phyloP scores from a whole-genome alignment of 306 rosid genomes.

The Gastrolobium villosum region DNA sequence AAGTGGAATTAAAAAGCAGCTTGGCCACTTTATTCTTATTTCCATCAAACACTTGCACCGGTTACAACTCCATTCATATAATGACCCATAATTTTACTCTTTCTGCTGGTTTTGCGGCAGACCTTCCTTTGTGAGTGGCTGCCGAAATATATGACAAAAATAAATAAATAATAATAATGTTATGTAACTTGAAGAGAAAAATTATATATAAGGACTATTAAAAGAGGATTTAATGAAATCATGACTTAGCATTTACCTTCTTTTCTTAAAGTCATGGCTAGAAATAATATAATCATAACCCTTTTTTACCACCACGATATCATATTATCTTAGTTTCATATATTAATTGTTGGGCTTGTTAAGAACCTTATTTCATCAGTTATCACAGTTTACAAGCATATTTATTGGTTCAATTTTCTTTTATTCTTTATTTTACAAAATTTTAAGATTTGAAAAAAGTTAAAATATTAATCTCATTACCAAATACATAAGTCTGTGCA shows the following conservation, averaged over 20 bases:
- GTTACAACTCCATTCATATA: slow-evolving; percentile 7
- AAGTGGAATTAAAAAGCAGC: slow-evolving; percentile 53
- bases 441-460: neutral
- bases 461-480: neutral
- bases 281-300: too few relatives aligned
- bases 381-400: neutral
- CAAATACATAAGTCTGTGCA: neutral
- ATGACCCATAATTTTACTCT: slow-evolving; percentile 1
- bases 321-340: neutral
- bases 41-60: slow-evolving; percentile 33
- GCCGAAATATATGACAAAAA: too few relatives aligned
- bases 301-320: too few relatives aligned
- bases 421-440: neutral
- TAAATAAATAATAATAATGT: too few relatives aligned
- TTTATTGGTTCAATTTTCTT: neutral
- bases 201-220: neutral
- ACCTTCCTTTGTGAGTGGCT: neutral
- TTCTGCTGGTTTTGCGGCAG: neutral
- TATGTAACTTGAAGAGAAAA: too few relatives aligned
- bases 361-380: neutral
- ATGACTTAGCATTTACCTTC: neutral
- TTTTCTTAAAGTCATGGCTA: too few relatives aligned
- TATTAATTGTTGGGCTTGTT: neutral
- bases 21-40: slow-evolving; percentile 53
- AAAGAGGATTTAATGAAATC: neutral